Conservation (phyloP, 2,329 filamentous ascomycete genomes). For the Aplosporella prunicola region DNA sequence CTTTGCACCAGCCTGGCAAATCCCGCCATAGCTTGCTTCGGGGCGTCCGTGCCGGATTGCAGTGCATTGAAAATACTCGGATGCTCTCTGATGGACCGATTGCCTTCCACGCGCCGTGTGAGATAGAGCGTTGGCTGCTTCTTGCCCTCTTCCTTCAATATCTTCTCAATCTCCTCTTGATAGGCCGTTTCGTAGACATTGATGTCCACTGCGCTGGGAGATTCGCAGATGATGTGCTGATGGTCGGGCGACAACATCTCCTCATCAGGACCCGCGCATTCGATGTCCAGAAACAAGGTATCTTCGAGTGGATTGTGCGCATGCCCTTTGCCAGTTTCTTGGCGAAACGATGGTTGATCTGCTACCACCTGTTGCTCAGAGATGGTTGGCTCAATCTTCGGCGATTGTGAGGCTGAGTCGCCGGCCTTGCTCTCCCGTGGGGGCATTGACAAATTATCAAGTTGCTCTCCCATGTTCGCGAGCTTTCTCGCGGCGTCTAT, state of each 20-base stretch:
- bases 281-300: slow-evolving; percentile 66
- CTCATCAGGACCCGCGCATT: slow-evolving; percentile 43
- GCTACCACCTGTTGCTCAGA: too few relatives aligned
- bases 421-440: too few relatives aligned
- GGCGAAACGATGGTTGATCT: slow-evolving; percentile 2
- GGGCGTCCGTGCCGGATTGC: slow-evolving; percentile 21
- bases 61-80: slow-evolving; percentile 20
- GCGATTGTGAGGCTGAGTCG: slow-evolving; percentile 11
- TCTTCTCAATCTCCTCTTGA: slow-evolving; percentile 67
- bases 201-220: slow-evolving; percentile 72
- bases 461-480: slow-evolving; percentile 17
- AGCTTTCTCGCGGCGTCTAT: slow-evolving; percentile 28
- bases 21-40: slow-evolving; percentile 25
- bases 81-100: slow-evolving; percentile 27
- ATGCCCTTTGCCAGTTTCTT: slow-evolving; percentile 40
- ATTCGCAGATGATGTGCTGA: slow-evolving; percentile 61
- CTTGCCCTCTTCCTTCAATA: slow-evolving; percentile 42
- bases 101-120: slow-evolving; percentile 39
- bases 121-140: slow-evolving; percentile 48
- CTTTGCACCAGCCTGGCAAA: slow-evolving; percentile 23
- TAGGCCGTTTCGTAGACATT: slow-evolving; percentile 87
- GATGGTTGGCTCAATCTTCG: slow-evolving; percentile 9
- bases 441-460: slow-evolving; percentile 11
- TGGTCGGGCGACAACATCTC: slow-evolving; percentile 23
- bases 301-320: slow-evolving; percentile 56